phyloP scores from a whole-genome alignment of 2,329 filamentous ascomycete genomes.

The Penicillium brasilianum region DNA sequence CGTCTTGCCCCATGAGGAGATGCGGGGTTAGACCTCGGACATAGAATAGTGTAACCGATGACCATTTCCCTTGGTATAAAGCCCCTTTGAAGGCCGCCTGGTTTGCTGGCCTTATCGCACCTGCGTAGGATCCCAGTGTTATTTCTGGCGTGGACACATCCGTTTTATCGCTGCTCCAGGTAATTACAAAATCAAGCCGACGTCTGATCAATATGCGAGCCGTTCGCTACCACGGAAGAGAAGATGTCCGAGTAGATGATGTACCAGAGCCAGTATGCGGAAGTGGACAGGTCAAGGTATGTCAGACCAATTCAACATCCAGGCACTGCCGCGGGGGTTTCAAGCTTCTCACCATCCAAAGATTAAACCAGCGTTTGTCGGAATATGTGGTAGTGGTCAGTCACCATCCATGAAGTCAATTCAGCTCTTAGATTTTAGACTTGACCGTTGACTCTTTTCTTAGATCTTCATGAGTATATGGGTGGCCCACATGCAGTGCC shows the following conservation, averaged over 20 bases:
- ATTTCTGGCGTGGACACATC: neutral
- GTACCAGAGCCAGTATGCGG: conserved; percentile 44
- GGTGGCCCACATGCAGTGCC: conserved; percentile 57
- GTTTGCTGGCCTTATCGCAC: neutral
- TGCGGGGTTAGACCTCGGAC: conserved; percentile 11
- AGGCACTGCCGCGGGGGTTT: neutral
- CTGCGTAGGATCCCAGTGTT: neutral
- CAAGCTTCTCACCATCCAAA: neutral
- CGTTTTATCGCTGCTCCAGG: neutral
- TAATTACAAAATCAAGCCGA: conserved; percentile 22
- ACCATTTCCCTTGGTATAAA: neutral
- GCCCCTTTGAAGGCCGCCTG: neutral
- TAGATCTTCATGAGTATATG: conserved; percentile 58
- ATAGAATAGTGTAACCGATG: neutral
- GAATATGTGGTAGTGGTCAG: conserved; percentile 35
- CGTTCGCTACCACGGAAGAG: conserved; percentile 38
- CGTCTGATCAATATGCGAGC: conserved; percentile 30
- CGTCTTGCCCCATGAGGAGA: conserved; percentile 8
- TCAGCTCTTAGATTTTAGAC: neutral
- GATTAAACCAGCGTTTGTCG: conserved; percentile 34
- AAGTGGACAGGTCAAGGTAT: conserved; percentile 55
- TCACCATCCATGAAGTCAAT: neutral
- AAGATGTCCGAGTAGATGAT: conserved; percentile 39
- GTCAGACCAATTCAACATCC: neutral
- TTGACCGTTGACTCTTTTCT: neutral